These are phyloP conservation scores for Fraxinus angustifolia DNA, from an alignment of 305 asterid genomes.

Conservation along the genomic window DNA sequence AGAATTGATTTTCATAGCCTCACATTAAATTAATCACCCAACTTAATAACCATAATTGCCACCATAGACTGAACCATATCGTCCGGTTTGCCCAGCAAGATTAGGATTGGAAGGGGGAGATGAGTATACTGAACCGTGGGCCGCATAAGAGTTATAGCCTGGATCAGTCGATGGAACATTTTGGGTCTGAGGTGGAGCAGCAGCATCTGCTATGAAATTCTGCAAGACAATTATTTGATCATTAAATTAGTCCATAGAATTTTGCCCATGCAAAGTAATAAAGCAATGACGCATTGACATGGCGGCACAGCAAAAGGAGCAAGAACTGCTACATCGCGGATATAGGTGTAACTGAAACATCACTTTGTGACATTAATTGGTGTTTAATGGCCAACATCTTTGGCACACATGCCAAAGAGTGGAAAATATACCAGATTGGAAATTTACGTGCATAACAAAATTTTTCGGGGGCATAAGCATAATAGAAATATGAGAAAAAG, in stretches of 20 bases:
- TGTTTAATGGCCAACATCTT: background rate
- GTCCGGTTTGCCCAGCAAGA: conserved; percentile 59
- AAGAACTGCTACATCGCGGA: background rate
- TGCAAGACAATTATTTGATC: conserved; percentile 34
- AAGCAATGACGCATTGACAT: background rate
- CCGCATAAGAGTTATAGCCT: conserved; percentile 55
- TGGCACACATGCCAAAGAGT: background rate
- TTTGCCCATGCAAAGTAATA: background rate
- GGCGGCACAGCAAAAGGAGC: background rate
- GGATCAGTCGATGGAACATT: conserved; percentile 58
- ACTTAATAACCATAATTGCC: conserved; percentile 71
- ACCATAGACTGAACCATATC: conserved; percentile 70
- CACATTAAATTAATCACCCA: background rate
- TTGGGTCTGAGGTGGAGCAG: conserved; percentile 50
- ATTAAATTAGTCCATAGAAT: background rate
- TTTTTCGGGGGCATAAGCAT: background rate
- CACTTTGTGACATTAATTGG: background rate
- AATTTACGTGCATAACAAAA: background rate
- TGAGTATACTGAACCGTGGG: conserved; percentile 47
- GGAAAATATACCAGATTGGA: background rate
- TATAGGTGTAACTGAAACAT: background rate
- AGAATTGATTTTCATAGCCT: background rate
- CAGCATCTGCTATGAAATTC: conserved; percentile 71
- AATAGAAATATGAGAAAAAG: background rate
- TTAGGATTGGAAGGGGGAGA: conserved; percentile 57